A percentile compares a stretch with the other conserved stretches of the same genome.
Conservation (phyloP, 805 yeast genomes). For the Yarrowia sp. region DNA sequence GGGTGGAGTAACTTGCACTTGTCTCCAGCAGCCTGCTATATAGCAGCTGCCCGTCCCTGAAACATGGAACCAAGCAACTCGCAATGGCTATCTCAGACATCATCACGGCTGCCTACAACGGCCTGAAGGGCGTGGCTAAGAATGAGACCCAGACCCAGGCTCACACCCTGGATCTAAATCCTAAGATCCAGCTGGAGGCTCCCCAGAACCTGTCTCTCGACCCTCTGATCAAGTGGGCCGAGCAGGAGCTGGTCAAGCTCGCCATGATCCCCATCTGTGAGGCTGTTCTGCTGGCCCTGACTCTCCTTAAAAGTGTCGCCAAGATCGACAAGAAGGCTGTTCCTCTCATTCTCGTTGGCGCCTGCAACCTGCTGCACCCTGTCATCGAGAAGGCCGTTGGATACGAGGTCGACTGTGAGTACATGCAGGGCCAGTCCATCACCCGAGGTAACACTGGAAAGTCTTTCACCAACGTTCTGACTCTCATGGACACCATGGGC, state of each 20-base stretch:
- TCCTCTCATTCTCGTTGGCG: conserved; percentile 1
- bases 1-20: not conserved
- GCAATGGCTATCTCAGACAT: not conserved
- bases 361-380: conserved; percentile 1
- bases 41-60: not conserved
- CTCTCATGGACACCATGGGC: conserved; percentile 51
- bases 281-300: conserved; percentile 5
- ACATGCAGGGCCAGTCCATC: conserved; percentile 5
- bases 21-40: not conserved
- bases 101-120: conserved; percentile 10
- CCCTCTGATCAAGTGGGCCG: conserved; percentile 10
- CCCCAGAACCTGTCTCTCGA: not conserved
- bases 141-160: not conserved
- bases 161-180: not conserved
- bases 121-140: not conserved
- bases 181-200: not conserved
- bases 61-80: not conserved
- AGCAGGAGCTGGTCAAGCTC: not conserved
- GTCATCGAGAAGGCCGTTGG: conserved; percentile 4
- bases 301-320: conserved; percentile 6
- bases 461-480: conserved; percentile 50
- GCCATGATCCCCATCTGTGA: conserved; percentile 10
- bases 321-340: not conserved
- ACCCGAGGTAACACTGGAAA: conserved; percentile 12
- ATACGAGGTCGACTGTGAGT: not conserved